Conservation (phyloP, 345 rosid genomes). For the Anacardium occidentale region DNA sequence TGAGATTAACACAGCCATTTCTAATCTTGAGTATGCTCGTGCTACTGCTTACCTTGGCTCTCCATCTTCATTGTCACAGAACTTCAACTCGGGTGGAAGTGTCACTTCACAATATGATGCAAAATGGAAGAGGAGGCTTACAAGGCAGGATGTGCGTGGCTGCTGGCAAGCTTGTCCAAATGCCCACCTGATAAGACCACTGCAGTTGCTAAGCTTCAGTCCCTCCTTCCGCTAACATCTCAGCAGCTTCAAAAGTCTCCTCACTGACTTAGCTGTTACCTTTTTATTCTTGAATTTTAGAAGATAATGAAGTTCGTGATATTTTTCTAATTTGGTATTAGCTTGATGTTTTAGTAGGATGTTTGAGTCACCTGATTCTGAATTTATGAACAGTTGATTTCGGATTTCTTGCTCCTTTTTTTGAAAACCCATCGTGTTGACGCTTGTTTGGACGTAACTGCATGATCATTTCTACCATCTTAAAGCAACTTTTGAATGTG, state of each 20-base stretch:
- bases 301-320: neutral
- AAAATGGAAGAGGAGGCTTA: constrained; percentile 60
- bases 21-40: constrained; percentile 49
- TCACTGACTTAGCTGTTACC: constrained; percentile 9
- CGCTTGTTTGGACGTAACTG: neutral
- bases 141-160: constrained; percentile 65
- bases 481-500: too few species aligned
- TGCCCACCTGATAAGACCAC: constrained; percentile 40
- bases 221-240: constrained; percentile 36
- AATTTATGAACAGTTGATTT: neutral
- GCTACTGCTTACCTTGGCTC: constrained; percentile 43
- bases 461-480: too few species aligned
- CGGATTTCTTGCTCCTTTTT: neutral
- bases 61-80: constrained; percentile 27
- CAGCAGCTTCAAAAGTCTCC: constrained; percentile 28
- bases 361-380: neutral
- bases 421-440: neutral
- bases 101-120: constrained; percentile 40
- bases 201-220: constrained; percentile 66
- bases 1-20: constrained; percentile 54
- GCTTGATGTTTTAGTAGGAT: neutral
- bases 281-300: neutral
- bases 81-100: constrained; percentile 12
- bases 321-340: neutral
- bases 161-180: constrained; percentile 53